A percentile compares a stretch with the other conserved stretches of the same genome.
Evolutionary conservation across 2,329 filamentous ascomycete species (phyloP).

Genomic region (Seiridium unicorne): DNA sequence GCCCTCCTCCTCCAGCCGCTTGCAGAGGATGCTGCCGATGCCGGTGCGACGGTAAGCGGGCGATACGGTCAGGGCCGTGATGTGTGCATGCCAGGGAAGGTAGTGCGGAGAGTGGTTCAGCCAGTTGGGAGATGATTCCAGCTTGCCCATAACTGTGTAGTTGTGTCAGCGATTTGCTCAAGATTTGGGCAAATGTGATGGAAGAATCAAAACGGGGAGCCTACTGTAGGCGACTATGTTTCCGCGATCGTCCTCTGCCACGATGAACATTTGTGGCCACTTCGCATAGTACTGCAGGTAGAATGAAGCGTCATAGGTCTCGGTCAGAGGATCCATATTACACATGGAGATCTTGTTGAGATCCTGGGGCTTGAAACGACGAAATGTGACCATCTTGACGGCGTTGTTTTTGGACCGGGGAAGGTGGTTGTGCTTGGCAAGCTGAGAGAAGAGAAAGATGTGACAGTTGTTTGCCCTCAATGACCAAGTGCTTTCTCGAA

Average conservation of each 20-base stretch:
- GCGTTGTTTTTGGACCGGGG: background rate
- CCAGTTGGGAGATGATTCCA: slow-evolving; percentile 79
- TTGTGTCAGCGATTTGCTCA: background rate
- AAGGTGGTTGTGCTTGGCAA: background rate
- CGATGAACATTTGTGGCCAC: slow-evolving; percentile 93
- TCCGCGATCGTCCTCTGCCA: slow-evolving; percentile 82
- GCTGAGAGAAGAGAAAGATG: background rate
- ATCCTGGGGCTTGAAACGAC: slow-evolving; percentile 80
- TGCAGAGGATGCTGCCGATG: slow-evolving; percentile 79
- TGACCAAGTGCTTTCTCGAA: background rate
- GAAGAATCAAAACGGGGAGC: slow-evolving; percentile 24
- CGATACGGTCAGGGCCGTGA: slow-evolving; percentile 91
- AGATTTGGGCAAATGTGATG: background rate
- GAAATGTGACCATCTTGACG: slow-evolving; percentile 74
- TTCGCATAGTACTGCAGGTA: slow-evolving; percentile 94
- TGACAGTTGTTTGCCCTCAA: background rate
- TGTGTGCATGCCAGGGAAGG: slow-evolving; percentile 99
- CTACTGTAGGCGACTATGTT: slow-evolving; percentile 92
- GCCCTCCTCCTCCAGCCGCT: slow-evolving; percentile 77
- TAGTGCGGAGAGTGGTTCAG: slow-evolving; percentile 80
- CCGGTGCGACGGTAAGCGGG: slow-evolving; percentile 83
- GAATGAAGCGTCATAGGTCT: slow-evolving; percentile 94
- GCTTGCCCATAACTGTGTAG: slow-evolving; percentile 85
- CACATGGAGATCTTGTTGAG: slow-evolving; percentile 88
- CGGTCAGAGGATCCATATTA: slow-evolving; percentile 95